Base-by-base conservation (phyloP, 2,329 filamentous ascomycete genomes). In the Aspergillus sp. region DNA sequence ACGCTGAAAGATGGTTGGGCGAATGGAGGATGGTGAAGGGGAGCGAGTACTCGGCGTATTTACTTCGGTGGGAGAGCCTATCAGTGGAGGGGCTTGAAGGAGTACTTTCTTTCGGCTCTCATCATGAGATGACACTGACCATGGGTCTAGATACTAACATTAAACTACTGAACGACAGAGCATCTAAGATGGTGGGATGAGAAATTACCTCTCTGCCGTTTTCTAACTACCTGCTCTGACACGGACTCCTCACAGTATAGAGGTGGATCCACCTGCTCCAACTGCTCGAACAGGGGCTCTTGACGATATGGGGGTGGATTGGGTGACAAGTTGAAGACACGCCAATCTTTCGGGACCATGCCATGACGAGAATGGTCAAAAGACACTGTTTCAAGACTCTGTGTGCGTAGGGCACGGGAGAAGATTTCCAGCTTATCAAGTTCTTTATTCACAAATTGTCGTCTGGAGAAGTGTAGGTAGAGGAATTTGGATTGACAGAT, bases 201-300 rank as follows among this genome's bases (percentile, higher is more conserved):
- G 19, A 58, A 61, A n/a, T 60, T 65, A 67, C 65, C 65, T 67
- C 58, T 64, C 57, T 45, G 39, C 53, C 62, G 62, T 58, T 67
- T 67, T 61, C 60, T 55, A 56, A 61, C 47, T 32, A 25, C 36
- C 41, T 55, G 58, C 36, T 60, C 56, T 28, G 61, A 60, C 60
- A 23, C 32, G 45, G 10, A n/a, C 19, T 59, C 21, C 41, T 60
- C 51, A 63, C 25, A 30, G 51, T 67, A 67, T 51, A 38, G 43
- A 48, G 63, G 65, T 52, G 55, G 63, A 58, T 64, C 55, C 53
- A 52, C 51, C 17, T 59, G 55, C 50, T 63, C 28, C 38, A 41
- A 55, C 54, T 57, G 60, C 41, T 58, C 55, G 17, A 50, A 60
- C 43, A 63, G 36, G 50, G 15, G 36, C 15, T 60, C 56, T 41